Base-by-base conservation (phyloP, 257 asterid species). In the Gentiana dahurica region DNA sequence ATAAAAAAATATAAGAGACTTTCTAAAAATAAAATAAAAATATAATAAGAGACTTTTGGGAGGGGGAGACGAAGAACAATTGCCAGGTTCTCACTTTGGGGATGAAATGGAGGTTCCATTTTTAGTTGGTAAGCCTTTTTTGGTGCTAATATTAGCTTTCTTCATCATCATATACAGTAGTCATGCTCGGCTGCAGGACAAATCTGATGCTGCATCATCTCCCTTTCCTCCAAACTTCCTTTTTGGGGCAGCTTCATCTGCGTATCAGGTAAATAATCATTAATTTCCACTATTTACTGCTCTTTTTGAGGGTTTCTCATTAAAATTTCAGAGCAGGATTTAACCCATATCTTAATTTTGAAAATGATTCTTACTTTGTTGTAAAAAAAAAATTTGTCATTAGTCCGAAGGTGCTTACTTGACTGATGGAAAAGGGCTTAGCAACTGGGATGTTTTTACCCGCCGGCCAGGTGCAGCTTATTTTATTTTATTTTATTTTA, bases 201-300 rank as follows among this genome's bases (percentile, higher is more conserved):
- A 4, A 39, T 36, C 51, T 11, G 34, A 36, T 39, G 44, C 24
- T 24, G 4, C 46, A 4, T 55, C 57, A 4, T 65, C 47, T 39
- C 52, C 12, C 9, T 65, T 57, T 34, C 65, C 65, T 7, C 60
- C 48, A 43, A 61, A 58, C 13, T 74, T 81, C 72, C 66, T 73
- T 11, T 74, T 77, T 44, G 89, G 86, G 57, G 70, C 89, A 6
- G 78, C 89, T 5, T 76, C 89, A 58, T 79, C 89, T 54, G 73
- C 77, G 35, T 81, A 81, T 66, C 89, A 81, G 80, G 89, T 81
- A 24, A 24, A 24, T 24, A 24, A 24, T 24, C 9, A 7, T 39
- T 3, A 39, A 39, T 4, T 39, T 5, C 46, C 46, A 5, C 46
- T 41, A 10, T 7, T 34, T 2, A 33, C 35, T 0, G 10, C 4